Evolutionary conservation across 2,329 filamentous ascomycete species (phyloP), one percentile per base, ranked within the genome.

Genomic region (Arthrinium phaeospermum): DNA sequence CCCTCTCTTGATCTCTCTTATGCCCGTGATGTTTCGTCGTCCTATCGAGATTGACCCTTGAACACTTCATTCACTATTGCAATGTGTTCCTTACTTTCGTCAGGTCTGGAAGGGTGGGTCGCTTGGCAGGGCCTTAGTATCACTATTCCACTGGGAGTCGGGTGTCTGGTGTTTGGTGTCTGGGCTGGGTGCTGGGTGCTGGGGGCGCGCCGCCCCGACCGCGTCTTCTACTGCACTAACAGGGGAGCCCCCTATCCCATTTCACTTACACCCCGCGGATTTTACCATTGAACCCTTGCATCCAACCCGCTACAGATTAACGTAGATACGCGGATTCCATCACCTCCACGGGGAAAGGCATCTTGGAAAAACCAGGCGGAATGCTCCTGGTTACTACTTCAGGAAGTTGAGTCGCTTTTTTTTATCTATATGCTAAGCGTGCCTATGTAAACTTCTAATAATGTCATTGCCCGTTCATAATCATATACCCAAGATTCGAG

Each of bases 41-140:
- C n/a, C 34, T 64, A 64, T 41, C 34, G 57, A 64, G 34, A 64
- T 37, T 64, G 34, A 10, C 34, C 34, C 57, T 64, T 16, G 57
- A 22, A n/a, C 57, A 64, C 37, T 10, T 41, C 37, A 41, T 10
- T 41, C 37, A 41, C 37, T 41, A 41, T 64, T 64, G 57, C 57
- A 64, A 64, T 64, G 57, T 64, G 57, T 64, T 64, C 57, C 57
- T 64, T 64, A 64, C 34, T 64, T 64, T 64, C 34, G 37, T 64
- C 41, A 64, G 57, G 57, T 41, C 22, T 64, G n/a, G 57, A 64
- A 19, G 57, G 57, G 57, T 64, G 57, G 57, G 57, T 64, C 57
- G 22, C 53, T 30, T 37, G 53, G 53, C 53, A 61, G 53, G 53
- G 53, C 16, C 53, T 34, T 61, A 37, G 7, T 61, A 37, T 37